Evolutionary conservation across 768 basidiomycete species (phyloP).

Genomic region (Russula earlei): DNA sequence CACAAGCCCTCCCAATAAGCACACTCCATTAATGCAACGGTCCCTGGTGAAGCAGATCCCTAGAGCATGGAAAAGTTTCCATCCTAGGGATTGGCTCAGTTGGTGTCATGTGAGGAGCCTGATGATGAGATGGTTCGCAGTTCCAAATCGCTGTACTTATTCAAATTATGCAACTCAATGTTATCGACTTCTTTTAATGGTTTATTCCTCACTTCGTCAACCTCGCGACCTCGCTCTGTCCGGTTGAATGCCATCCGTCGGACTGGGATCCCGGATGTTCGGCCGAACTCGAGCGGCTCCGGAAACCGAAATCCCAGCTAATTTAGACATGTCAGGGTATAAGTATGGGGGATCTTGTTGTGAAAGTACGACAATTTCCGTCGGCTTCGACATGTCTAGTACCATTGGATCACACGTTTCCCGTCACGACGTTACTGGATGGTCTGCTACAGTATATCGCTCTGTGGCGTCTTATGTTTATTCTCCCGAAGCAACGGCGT

Average conservation of each 20-base stretch:
- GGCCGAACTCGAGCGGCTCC: conserved; percentile 3
- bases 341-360: not conserved
- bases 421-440: conserved; percentile 23
- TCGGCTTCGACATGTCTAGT: not conserved
- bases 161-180: not conserved
- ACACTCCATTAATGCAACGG: not conserved
- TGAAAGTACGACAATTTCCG: too few species aligned
- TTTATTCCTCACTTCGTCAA: too few species aligned
- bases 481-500: conserved; percentile 39
- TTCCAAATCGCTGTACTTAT: not conserved
- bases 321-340: too few species aligned
- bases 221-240: too few species aligned
- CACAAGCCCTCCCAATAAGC: conserved; percentile 33
- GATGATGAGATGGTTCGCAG: not conserved
- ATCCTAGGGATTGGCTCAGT: not conserved
- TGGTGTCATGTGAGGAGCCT: not conserved
- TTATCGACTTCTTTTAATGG: not conserved
- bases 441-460: conserved; percentile 55
- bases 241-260: not conserved
- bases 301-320: not conserved
- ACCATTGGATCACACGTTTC: not conserved
- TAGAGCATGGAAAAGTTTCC: not conserved
- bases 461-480: conserved; percentile 65
- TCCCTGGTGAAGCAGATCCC: not conserved
- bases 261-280: not conserved